These are phyloP conservation scores for Yamadazyma oceani DNA, from an alignment of 1,139 yeast genomes.

Conservation along the genomic window DNA sequence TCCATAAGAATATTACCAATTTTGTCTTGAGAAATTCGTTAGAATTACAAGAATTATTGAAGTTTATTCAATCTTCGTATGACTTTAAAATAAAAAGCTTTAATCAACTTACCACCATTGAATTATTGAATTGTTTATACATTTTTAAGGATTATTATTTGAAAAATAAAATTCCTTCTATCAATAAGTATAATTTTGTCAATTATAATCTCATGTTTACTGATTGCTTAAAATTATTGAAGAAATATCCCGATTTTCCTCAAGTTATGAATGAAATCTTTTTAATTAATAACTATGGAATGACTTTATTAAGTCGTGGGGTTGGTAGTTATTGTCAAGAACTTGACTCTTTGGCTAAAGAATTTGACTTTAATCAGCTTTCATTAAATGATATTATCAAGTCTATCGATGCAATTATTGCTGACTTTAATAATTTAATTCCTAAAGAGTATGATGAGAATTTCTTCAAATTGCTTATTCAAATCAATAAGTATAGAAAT, in stretches of 20 bases:
- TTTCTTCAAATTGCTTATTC: conserved; percentile 26
- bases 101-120: conserved; percentile 28
- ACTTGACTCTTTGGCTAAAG: conserved; percentile 22
- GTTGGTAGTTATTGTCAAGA: conserved; percentile 25
- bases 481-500: conserved; percentile 26
- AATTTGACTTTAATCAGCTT: conserved; percentile 21
- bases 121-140: conserved; percentile 28
- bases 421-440: conserved; percentile 19
- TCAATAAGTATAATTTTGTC: conserved; percentile 18
- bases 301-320: conserved; percentile 12
- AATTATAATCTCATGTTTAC: conserved; percentile 27
- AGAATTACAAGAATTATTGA: conserved; percentile 24
- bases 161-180: conserved; percentile 21
- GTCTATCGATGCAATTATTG: conserved; percentile 22
- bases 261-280: conserved; percentile 10
- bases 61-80: conserved; percentile 25
- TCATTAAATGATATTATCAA: conserved; percentile 17
- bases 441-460: conserved; percentile 13
- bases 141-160: conserved; percentile 27
- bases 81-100: conserved; percentile 22
- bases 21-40: conserved; percentile 22
- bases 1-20: conserved; percentile 10
- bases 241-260: conserved; percentile 16
- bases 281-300: conserved; percentile 23
- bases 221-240: conserved; percentile 17